Evolutionary conservation across 164 flowering plant genomes (phyloP).

Genomic region (Aristolochia californica): DNA sequence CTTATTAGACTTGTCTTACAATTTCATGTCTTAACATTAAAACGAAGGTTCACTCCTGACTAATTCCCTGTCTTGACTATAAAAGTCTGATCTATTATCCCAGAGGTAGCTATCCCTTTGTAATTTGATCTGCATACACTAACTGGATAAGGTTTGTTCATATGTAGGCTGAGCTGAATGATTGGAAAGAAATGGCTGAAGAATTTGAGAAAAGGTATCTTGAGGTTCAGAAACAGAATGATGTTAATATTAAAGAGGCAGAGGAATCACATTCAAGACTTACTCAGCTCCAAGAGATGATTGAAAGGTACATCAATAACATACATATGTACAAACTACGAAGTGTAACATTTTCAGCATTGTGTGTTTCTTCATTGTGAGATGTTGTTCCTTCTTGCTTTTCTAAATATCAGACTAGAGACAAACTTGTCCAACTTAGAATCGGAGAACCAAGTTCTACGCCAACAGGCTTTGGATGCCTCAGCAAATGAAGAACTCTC

Average conservation of each 20-base stretch:
- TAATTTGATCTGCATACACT: too few species aligned
- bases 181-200: conserved; percentile 31
- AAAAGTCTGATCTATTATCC: too few species aligned
- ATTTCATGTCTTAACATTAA: too few species aligned
- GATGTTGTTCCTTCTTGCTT: not conserved
- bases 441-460: conserved; percentile 78
- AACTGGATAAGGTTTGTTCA: not conserved
- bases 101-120: too few species aligned
- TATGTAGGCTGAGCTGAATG: conserved; percentile 35
- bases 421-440: conserved; percentile 55
- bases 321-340: not conserved
- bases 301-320: conserved; percentile 44
- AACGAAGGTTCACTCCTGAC: too few species aligned
- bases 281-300: conserved; percentile 45
- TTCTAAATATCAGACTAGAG: conserved; percentile 38
- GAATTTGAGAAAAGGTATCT: conserved; percentile 37
- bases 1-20: too few species aligned
- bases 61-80: too few species aligned
- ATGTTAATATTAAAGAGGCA: conserved; percentile 36
- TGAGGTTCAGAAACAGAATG: conserved; percentile 41
- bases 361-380: not conserved
- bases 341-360: not conserved
- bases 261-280: conserved; percentile 42
- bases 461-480: conserved; percentile 66
- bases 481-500: conserved; percentile 42